phyloP scores from a whole-genome alignment of 129 eudicot genomes.

The Flaveria trinervia region DNA sequence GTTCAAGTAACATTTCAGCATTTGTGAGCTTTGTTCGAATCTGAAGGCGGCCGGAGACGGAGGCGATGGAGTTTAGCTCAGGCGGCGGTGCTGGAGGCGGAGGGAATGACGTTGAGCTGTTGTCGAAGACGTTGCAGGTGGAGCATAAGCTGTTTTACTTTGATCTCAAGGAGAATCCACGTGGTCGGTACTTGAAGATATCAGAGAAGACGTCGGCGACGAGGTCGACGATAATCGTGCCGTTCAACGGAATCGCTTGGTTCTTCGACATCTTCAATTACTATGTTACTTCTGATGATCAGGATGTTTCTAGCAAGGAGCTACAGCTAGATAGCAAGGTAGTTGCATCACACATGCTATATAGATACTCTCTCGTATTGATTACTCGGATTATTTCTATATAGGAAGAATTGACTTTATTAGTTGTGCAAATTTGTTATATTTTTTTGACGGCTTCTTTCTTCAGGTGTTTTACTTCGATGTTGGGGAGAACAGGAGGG shows the following conservation, averaged over 20 bases:
- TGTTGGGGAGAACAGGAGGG: conserved; percentile 92
- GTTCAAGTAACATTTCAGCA: conserved; percentile 28
- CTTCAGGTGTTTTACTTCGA: conserved; percentile 94
- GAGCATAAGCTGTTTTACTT: conserved; percentile 98
- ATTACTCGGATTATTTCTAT: neutral
- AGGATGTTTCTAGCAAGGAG: conserved; percentile 84
- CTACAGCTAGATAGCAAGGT: conserved; percentile 97
- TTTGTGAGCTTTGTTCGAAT: conserved; percentile 30
- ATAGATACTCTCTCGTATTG: neutral
- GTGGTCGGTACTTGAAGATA: conserved; percentile 91
- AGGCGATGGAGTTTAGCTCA: conserved; percentile 72
- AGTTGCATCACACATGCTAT: neutral
- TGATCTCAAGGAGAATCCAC: conserved; percentile 96
- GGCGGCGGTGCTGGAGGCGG: conserved; percentile 54
- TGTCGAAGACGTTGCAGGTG: conserved; percentile 93
- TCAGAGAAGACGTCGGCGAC: conserved; percentile 98
- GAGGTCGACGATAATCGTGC: conserved; percentile 92
- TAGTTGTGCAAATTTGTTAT: neutral
- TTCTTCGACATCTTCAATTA: conserved; percentile 96
- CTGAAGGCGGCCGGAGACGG: conserved; percentile 18
- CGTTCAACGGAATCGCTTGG: conserved; percentile 89
- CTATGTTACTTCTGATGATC: conserved; percentile 79
- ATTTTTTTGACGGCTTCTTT: neutral
- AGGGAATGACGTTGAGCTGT: conserved; percentile 80
- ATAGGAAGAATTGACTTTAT: conserved; percentile 9